Percentiles rank a stretch among this genome's conserved stretches.
These are phyloP conservation scores for Mycena vitilis DNA, from an alignment of 768 basidiomycete species.

Conservation along the genomic window DNA sequence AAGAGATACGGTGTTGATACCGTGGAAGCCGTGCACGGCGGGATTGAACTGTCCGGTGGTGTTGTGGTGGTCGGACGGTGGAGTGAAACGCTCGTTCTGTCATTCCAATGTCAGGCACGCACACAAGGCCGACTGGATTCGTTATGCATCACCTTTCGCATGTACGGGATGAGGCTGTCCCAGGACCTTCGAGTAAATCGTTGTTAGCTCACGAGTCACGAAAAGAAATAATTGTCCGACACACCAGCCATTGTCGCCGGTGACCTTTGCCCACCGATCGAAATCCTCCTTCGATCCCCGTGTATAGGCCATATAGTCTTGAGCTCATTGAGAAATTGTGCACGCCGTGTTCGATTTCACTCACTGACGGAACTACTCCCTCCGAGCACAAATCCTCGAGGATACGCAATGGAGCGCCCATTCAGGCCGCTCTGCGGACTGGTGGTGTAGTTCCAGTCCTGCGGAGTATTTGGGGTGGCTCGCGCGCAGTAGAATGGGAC, in stretches of 20 bases:
- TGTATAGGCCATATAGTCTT: slow-evolving; percentile 36
- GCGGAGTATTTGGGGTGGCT: slow-evolving; percentile 22
- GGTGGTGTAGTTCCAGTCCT: slow-evolving; percentile 47
- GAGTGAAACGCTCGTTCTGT: slow-evolving; percentile 42
- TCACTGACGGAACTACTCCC: slow-evolving; percentile 43
- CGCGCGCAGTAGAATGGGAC: slow-evolving; percentile 16
- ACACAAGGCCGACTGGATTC: not conserved
- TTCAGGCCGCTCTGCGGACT: slow-evolving; percentile 40
- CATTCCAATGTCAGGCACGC: no score
- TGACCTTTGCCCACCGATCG: slow-evolving; percentile 34
- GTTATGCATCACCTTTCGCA: slow-evolving; percentile 25
- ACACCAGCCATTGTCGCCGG: slow-evolving; percentile 37
- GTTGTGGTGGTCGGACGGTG: slow-evolving; percentile 45
- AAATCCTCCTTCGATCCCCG: slow-evolving; percentile 38
- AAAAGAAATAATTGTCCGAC: no score
- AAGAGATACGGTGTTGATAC: slow-evolving; percentile 39
- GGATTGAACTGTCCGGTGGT: slow-evolving; percentile 42
- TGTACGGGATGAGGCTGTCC: slow-evolving; percentile 36
- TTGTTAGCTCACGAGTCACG: no score
- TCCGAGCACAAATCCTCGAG: slow-evolving; percentile 44
- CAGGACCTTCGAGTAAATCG: slow-evolving; percentile 18
- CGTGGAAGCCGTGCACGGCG: slow-evolving; percentile 40
- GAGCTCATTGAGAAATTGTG: not conserved
- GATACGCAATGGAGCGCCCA: slow-evolving; percentile 38
- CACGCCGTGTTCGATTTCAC: not conserved